Evolutionary conservation across 805 yeast genomes (phyloP).

Genomic region (Maudiozyma barnettii): DNA sequence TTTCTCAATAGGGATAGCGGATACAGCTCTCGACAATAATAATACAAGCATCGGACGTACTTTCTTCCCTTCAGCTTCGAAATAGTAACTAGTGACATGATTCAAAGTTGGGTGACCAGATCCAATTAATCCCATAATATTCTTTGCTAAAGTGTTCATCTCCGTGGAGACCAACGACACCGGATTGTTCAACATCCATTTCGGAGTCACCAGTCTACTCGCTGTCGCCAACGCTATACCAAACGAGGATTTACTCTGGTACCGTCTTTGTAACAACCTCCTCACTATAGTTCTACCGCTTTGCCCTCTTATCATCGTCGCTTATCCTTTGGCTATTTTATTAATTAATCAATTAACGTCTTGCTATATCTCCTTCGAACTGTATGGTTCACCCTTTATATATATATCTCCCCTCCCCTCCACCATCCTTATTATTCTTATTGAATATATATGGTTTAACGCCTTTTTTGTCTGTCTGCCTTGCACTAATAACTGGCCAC

Average conservation of each 20-base stretch:
- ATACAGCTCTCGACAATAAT: constrained; percentile 69
- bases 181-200: constrained; percentile 60
- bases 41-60: constrained; percentile 86
- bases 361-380: too few species aligned
- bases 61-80: constrained; percentile 93
- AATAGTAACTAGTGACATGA: constrained; percentile 87
- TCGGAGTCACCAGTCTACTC: constrained; percentile 63
- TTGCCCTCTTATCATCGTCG: too few species aligned
- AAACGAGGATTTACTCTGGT: constrained; percentile 29
- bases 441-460: too few species aligned
- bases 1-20: constrained; percentile 59
- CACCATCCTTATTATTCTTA: too few species aligned
- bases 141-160: constrained; percentile 80
- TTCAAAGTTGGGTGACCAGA: constrained; percentile 90
- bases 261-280: background rate
- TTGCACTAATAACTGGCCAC: too few species aligned
- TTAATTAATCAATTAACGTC: too few species aligned
- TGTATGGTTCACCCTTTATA: too few species aligned
- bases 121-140: constrained; percentile 79
- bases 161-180: constrained; percentile 85
- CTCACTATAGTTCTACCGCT: too few species aligned
- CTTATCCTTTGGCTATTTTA: too few species aligned
- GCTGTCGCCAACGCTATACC: constrained; percentile 61
- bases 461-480: too few species aligned
- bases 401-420: too few species aligned